phyloP scores from a whole-genome alignment of 2,329 filamentous ascomycete species.

The Pestalotiopsis sp. region DNA sequence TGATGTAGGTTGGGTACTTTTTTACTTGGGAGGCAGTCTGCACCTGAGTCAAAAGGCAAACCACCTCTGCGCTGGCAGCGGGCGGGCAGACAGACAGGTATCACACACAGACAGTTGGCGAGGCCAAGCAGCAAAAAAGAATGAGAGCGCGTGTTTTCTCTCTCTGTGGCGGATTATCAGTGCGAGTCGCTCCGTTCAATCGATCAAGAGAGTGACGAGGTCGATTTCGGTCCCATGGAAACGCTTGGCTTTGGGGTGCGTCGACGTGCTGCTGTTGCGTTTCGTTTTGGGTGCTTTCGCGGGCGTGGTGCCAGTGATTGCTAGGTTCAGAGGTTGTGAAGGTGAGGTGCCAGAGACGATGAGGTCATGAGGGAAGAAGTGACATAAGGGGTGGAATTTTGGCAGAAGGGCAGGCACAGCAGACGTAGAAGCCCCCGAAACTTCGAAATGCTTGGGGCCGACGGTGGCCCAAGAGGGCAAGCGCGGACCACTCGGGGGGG shows the following conservation, averaged over 20 bases:
- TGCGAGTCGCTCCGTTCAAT: not conserved
- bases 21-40: conserved; percentile 31
- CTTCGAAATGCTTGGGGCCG: conserved; percentile 24
- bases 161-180: not conserved
- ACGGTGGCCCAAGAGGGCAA: conserved; percentile 22
- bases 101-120: conserved; percentile 11
- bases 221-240: not conserved
- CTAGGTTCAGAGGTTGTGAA: conserved; percentile 21
- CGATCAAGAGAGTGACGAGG: not conserved
- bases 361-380: conserved; percentile 42
- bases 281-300: not conserved
- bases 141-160: not conserved
- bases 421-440: conserved; percentile 38
- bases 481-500: not conserved
- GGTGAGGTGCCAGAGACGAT: conserved; percentile 34
- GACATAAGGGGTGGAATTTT: conserved; percentile 40
- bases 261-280: not conserved
- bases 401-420: conserved; percentile 37
- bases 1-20: conserved; percentile 17
- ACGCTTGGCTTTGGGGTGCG: not conserved
- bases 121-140: not conserved
- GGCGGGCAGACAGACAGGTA: not conserved
- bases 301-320: conserved; percentile 17
- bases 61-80: conserved; percentile 28
- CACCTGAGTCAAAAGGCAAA: conserved; percentile 28